Conservation (phyloP, 305 asterid species). For the Fraxinus nigra region DNA sequence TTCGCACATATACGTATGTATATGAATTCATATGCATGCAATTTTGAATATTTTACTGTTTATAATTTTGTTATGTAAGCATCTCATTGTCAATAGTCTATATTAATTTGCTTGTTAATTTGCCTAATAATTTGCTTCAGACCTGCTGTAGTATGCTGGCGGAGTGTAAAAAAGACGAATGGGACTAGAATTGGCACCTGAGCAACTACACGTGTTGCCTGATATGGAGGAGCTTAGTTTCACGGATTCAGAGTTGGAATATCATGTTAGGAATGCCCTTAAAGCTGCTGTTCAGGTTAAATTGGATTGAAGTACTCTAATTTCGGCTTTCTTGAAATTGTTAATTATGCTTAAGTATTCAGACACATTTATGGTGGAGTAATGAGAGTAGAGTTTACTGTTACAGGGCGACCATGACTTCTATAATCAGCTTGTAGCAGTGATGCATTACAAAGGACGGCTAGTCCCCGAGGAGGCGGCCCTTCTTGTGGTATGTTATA, state of each 20-base stretch:
- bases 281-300: slow-evolving; percentile 54
- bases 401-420: slow-evolving; percentile 56
- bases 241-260: slow-evolving; percentile 58
- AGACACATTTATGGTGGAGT: not conserved
- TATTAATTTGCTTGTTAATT: not conserved
- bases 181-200: not conserved
- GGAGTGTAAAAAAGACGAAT: not conserved
- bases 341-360: not conserved
- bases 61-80: not conserved
- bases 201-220: slow-evolving; percentile 16
- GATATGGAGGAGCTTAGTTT: slow-evolving; percentile 46
- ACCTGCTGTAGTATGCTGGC: not conserved
- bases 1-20: not conserved
- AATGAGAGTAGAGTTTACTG: slow-evolving; percentile 14
- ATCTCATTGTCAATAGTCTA: not conserved
- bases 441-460: slow-evolving; percentile 45
- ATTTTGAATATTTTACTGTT: not conserved
- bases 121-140: not conserved
- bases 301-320: not conserved
- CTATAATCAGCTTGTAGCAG: slow-evolving; percentile 60
- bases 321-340: not conserved
- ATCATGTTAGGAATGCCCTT: slow-evolving; percentile 61
- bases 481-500: slow-evolving; percentile 67
- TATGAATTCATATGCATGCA: not conserved
- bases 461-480: slow-evolving; percentile 69